phyloP scores from a whole-genome alignment of 352 stramenopile genomes.

The Globisporangium nodosum region DNA sequence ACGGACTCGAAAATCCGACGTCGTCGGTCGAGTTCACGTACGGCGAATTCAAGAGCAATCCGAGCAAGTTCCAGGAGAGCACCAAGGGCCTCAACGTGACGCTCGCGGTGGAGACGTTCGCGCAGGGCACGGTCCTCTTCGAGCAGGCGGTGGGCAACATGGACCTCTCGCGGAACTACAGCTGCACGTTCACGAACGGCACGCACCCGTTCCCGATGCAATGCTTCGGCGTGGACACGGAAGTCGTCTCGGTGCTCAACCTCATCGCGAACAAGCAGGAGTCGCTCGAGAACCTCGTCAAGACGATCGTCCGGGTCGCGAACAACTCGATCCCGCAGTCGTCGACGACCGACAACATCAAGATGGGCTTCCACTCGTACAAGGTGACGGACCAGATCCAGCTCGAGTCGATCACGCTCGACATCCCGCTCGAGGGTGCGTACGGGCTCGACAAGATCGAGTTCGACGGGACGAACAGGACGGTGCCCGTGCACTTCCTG shows the following conservation, averaged over 20 bases:
- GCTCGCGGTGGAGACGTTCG: conserved; percentile 12
- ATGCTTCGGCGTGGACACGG: neutral
- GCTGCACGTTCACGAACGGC: conserved; percentile 1
- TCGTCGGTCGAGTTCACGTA: conserved; percentile 13
- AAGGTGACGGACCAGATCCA: conserved; percentile 10
- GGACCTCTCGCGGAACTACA: conserved; percentile 5
- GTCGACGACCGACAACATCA: conserved; percentile 1
- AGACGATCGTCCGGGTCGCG: conserved; percentile 3
- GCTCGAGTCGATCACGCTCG: conserved; percentile 14
- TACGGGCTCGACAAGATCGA: conserved; percentile 7
- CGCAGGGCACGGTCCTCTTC: conserved; percentile 13
- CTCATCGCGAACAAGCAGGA: conserved; percentile 4
- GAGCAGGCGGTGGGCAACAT: conserved; percentile 13
- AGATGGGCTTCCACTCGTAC: conserved; percentile 12
- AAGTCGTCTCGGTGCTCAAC: neutral
- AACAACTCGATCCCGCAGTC: conserved; percentile 3
- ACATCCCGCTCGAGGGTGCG: conserved; percentile 11
- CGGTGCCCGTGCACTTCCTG: conserved; percentile 4
- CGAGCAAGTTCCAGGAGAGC: conserved; percentile 5
- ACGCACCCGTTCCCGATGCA: no score
- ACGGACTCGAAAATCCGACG: neutral
- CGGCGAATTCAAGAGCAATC: conserved; percentile 9
- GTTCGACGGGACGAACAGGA: conserved; percentile 5
- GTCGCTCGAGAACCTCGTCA: conserved; percentile 12
- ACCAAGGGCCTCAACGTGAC: conserved; percentile 9